Percentiles rank a stretch among this genome's conserved stretches.
Conservation (phyloP, 1,139 yeast genomes). For the Debaryomycetaceae sp. region DNA sequence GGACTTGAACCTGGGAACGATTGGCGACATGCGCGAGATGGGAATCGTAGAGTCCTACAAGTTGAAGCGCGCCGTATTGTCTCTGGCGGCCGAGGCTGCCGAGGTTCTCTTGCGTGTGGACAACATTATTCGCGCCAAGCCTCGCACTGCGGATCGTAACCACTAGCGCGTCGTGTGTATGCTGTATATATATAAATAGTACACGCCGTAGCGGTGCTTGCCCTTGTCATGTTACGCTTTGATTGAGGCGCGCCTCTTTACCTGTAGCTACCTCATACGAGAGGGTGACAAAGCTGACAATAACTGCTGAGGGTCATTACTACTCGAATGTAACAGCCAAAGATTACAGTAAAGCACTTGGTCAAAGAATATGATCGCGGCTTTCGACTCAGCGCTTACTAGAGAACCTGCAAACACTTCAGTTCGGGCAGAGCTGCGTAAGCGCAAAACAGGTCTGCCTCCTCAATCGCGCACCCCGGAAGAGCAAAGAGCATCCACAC, state of each 20-base stretch:
- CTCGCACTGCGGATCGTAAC: constrained; percentile 89
- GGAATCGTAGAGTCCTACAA: constrained; percentile 91
- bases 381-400: too few relatives aligned
- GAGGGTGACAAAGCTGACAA: neutral
- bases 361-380: too few relatives aligned
- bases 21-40: constrained; percentile 89
- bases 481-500: too few relatives aligned
- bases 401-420: too few relatives aligned
- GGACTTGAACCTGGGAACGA: constrained; percentile 70
- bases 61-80: constrained; percentile 88
- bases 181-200: neutral
- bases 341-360: neutral
- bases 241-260: neutral
- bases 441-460: too few relatives aligned
- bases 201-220: neutral
- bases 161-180: constrained; percentile 7
- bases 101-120: constrained; percentile 92
- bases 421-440: too few relatives aligned
- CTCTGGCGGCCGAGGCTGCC: constrained; percentile 94
- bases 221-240: neutral
- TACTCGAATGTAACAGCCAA: neutral
- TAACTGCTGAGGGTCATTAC: neutral
- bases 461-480: too few relatives aligned
- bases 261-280: neutral
- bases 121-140: constrained; percentile 92